Conservation (phyloP, 2,329 filamentous ascomycete species). For the Rachicladosporium sp. region DNA sequence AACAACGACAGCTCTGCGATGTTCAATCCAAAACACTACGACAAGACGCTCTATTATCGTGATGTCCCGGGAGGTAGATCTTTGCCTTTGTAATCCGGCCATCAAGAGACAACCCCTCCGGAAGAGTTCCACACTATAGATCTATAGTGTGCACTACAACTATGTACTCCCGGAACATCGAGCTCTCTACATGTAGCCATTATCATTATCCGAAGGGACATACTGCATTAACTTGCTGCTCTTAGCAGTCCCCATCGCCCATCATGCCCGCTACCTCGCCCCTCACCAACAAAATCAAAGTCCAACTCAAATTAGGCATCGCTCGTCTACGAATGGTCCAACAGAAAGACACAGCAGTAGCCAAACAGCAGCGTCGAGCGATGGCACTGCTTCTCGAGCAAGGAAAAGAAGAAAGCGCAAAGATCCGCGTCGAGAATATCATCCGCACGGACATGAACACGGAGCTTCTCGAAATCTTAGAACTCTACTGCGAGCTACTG, state of each 20-base stretch:
- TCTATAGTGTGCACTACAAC: too few species aligned
- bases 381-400: slow-evolving; percentile 83
- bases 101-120: too few species aligned
- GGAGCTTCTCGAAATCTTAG: slow-evolving; percentile 90
- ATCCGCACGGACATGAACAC: slow-evolving; percentile 88
- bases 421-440: slow-evolving; percentile 94
- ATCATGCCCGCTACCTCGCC: slow-evolving; percentile 23
- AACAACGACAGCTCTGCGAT: too few species aligned
- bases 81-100: too few species aligned
- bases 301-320: slow-evolving; percentile 82
- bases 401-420: slow-evolving; percentile 78
- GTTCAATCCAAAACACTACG: too few species aligned
- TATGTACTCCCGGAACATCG: too few species aligned
- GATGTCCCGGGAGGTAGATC: too few species aligned
- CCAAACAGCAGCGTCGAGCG: slow-evolving; percentile 72
- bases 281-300: slow-evolving; percentile 59
- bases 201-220: too few species aligned
- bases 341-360: slow-evolving; percentile 83
- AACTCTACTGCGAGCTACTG: slow-evolving; percentile 90
- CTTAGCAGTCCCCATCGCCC: not conserved
- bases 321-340: slow-evolving; percentile 86
- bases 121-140: too few species aligned
- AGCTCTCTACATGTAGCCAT: too few species aligned
- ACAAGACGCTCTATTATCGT: too few species aligned
- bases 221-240: too few species aligned